phyloP scores from a whole-genome alignment of 495 filamentous ascomycete species.

The Usnea hakonensis region DNA sequence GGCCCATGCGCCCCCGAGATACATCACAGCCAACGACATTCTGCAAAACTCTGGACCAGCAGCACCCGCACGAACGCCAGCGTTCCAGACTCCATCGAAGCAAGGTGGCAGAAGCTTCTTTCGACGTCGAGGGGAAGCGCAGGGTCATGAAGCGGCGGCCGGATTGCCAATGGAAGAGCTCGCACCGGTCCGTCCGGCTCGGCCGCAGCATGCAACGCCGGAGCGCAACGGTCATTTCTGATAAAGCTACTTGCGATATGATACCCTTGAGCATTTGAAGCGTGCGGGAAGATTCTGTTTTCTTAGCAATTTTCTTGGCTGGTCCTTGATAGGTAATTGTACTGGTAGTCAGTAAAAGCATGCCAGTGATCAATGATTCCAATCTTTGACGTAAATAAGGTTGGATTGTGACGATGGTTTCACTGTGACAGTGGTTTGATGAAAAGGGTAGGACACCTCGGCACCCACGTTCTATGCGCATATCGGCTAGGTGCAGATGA shows the following conservation, averaged over 20 bases:
- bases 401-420: too few relatives aligned
- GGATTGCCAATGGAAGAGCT: background rate
- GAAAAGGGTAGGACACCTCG: too few relatives aligned
- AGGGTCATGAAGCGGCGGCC: background rate
- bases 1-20: background rate
- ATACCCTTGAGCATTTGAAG: background rate
- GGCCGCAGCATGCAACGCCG: background rate
- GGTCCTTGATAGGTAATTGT: background rate
- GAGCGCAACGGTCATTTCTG: background rate
- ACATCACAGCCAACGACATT: background rate
- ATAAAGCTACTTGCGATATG: background rate
- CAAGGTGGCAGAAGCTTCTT: constrained; percentile 1
- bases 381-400: background rate
- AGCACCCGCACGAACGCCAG: background rate
- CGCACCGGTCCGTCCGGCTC: constrained; percentile 1
- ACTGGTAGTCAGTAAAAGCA: background rate
- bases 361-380: background rate
- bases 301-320: background rate
- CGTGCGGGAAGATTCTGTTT: background rate
- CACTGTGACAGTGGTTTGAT: too few relatives aligned
- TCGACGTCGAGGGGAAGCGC: background rate
- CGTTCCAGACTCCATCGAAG: background rate
- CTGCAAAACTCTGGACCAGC: background rate
- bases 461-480: too few relatives aligned
- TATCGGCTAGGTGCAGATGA: background rate